Evolutionary conservation across 768 basidiomycete species (phyloP), one percentile per base, ranked within the genome.

Genomic region (Scleroderma citrinum): DNA sequence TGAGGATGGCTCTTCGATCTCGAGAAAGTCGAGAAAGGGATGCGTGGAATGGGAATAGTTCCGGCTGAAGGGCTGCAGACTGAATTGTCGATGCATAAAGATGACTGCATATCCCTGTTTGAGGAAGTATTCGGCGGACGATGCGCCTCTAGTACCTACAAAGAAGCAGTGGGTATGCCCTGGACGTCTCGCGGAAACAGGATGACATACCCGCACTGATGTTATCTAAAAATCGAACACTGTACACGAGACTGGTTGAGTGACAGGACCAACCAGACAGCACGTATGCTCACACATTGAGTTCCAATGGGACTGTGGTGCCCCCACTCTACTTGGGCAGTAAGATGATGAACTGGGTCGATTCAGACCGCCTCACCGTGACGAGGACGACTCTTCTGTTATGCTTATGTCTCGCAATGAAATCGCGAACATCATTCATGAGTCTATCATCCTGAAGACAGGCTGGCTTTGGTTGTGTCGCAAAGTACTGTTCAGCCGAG

Each of bases 21-120:
- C 83, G 21, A 99, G 78, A 51, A 98, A 87, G 66, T 97, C 94
- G 50, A 99, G 83, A 70, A 99, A 99, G 0, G 95, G 95, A 64
- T 97, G 95, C 3, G 93, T 93, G 0, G 92, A 94, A 67, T 99
- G 95, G 8, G 93, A 96, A 69, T 98, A 99, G 65, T 99, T 95
- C 43, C 96, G 73, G 63, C 90, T 93, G 76, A 95, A 99, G 0
- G 96, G 96, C 60, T 96, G 92, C 37, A 98, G 79, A 56, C 94
- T 97, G 74, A 96, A 95, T 68, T 96, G 92, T 19, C 95, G 77
- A 67, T 99, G 95, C 81, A 99, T 88, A 73, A 99, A 99, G 57
- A 99, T 92, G 66, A 99, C 96, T 21, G 94, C 93, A 72, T 98
- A 98, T 49, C 86, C 88, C 7, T 88, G 83, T 58, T 86, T 81